Percentiles rank a stretch among this genome's conserved stretches.
These are phyloP conservation scores for Aspergillus latus DNA, from an alignment of 2,329 filamentous ascomycete genomes.

Conservation along the genomic window DNA sequence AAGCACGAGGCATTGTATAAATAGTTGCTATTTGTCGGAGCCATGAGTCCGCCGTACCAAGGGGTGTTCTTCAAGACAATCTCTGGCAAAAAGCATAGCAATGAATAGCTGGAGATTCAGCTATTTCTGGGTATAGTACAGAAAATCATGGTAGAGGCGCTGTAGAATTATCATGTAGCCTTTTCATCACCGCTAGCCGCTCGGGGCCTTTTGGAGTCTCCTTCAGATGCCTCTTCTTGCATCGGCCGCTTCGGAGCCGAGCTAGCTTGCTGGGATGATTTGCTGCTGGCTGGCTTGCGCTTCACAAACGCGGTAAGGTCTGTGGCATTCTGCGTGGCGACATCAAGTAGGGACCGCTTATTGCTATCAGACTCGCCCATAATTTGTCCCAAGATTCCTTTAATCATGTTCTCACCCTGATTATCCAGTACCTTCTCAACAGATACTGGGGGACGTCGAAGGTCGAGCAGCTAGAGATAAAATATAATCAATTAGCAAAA, in stretches of 20 bases:
- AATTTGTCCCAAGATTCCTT: conserved; percentile 59
- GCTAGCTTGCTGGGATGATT: conserved; percentile 14
- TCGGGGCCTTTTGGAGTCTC: conserved; percentile 29
- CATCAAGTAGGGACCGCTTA: conserved; percentile 54
- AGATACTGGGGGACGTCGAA: conserved; percentile 55
- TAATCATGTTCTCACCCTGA: conserved; percentile 46
- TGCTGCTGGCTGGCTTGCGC: conserved; percentile 45
- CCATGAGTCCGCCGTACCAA: no score
- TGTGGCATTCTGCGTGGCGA: conserved; percentile 57
- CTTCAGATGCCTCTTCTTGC: conserved; percentile 23
- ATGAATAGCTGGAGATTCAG: neutral
- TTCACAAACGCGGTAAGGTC: conserved; percentile 61
- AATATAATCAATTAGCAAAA: conserved; percentile 13
- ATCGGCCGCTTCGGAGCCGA: conserved; percentile 32
- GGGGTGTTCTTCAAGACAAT: no score
- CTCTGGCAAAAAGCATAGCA: neutral
- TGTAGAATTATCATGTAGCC: neutral
- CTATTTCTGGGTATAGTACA: conserved; percentile 7
- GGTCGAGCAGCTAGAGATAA: conserved; percentile 52
- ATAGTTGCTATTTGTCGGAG: no score
- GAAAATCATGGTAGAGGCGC: neutral
- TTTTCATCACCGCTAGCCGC: conserved; percentile 13
- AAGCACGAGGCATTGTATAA: no score
- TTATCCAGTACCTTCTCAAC: conserved; percentile 40
- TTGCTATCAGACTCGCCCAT: conserved; percentile 55